Percentiles rank a stretch among this genome's conserved stretches.
phyloP scores from a whole-genome alignment of 2,329 filamentous ascomycete genomes.

The Neonectria faginata region DNA sequence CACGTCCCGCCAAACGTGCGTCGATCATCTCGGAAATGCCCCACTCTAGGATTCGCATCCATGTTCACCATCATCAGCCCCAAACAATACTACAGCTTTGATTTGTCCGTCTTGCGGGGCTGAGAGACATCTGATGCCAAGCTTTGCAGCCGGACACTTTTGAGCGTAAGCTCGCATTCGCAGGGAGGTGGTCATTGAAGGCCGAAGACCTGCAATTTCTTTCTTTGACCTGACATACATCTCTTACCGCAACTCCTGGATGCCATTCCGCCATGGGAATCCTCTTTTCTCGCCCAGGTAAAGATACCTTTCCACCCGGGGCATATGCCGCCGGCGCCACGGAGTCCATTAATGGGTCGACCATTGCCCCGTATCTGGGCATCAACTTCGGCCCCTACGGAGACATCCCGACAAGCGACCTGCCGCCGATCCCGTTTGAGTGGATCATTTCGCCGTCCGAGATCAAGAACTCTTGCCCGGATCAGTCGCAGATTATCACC shows the following conservation, averaged over 20 bases:
- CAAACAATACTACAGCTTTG: neutral
- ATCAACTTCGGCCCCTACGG: conserved; percentile 35
- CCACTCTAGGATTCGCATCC: conserved; percentile 14
- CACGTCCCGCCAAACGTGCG: neutral
- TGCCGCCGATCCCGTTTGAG: conserved; percentile 40
- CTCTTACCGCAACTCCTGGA: neutral
- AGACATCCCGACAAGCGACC: conserved; percentile 12
- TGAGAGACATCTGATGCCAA: neutral
- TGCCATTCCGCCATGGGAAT: conserved; percentile 27
- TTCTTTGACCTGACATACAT: neutral
- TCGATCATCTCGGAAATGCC: conserved; percentile 1
- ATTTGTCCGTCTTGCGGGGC: conserved; percentile 12
- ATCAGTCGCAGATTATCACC: conserved; percentile 26
- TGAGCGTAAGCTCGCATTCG: no score
- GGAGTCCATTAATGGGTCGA: conserved; percentile 29
- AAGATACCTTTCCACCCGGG: conserved; percentile 19
- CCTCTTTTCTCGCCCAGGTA: conserved; percentile 31
- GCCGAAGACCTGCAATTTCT: neutral
- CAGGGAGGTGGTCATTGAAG: no score
- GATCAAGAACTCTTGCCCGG: conserved; percentile 30
- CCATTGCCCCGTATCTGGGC: conserved; percentile 38
- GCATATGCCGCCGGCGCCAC: conserved; percentile 19
- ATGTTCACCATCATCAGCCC: neutral
- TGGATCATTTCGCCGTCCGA: conserved; percentile 39
- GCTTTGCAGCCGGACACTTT: no score